These are phyloP conservation scores for Heliosperma pusillum DNA, from an alignment of 148 eudicot genomes.

Conservation along the genomic window DNA sequence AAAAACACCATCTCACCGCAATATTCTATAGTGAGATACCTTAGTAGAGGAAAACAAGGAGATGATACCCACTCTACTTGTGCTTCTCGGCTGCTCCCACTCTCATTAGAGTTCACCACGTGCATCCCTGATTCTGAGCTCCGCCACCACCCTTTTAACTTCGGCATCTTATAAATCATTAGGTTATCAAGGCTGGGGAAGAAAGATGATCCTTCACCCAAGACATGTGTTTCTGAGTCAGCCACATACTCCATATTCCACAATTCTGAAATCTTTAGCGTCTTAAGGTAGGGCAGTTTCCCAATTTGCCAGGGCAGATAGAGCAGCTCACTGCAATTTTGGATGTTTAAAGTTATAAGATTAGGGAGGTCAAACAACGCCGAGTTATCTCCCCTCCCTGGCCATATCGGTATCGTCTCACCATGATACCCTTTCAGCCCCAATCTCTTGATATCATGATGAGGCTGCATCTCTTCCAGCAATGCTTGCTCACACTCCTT, in stretches of 20 bases:
- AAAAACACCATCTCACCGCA: too few relatives aligned
- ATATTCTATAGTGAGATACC: neutral
- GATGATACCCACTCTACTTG: neutral
- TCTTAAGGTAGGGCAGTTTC: neutral
- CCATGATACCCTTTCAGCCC: constrained; percentile 5
- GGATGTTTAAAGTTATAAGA: constrained; percentile 8
- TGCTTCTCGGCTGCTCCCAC: too few relatives aligned
- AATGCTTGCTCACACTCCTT: neutral
- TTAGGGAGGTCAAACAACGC: neutral
- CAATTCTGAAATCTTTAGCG: neutral
- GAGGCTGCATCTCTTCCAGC: constrained; percentile 15
- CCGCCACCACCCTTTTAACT: constrained; percentile 10
- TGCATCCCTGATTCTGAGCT: neutral
- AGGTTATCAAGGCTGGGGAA: neutral
- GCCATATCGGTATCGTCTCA: constrained; percentile 16
- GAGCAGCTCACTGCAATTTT: neutral
- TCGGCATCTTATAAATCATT: neutral
- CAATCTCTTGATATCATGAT: constrained; percentile 5
- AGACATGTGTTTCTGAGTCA: neutral
- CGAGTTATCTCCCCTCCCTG: neutral
- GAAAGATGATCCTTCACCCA: neutral
- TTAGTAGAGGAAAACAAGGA: neutral
- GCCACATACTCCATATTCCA: constrained; percentile 4
- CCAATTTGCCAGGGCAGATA: neutral
- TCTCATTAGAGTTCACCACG: too few relatives aligned